Percentiles rank a stretch among this genome's conserved stretches.
phyloP scores from a whole-genome alignment of 176 grass and related monocot species.

The Cenchrus fungigraminus region DNA sequence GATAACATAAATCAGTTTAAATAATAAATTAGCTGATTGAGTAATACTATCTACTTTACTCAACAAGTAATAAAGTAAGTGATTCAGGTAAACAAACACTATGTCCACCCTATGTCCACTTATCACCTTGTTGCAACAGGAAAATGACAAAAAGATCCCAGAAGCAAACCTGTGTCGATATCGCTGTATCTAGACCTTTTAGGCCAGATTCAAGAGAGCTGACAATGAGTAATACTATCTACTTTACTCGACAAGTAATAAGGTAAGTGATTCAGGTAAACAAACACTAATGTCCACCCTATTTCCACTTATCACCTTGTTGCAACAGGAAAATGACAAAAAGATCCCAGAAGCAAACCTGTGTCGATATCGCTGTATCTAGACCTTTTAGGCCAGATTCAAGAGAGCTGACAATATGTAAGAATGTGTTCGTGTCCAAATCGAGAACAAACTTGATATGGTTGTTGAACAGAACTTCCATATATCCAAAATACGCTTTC shows the following conservation, averaged over 20 bases:
- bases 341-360: constrained; percentile 53
- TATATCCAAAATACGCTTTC: constrained; percentile 93
- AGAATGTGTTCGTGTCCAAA: constrained; percentile 89
- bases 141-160: constrained; percentile 25
- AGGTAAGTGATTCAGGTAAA: constrained; percentile 13
- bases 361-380: constrained; percentile 95
- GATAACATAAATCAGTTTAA: constrained; percentile 29
- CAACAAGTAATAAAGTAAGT: not conserved
- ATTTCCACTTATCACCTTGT: not conserved
- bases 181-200: constrained; percentile 95
- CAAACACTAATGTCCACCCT: not conserved
- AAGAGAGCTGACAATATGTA: constrained; percentile 91
- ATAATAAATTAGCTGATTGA: not conserved
- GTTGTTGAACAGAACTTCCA: constrained; percentile 94
- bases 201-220: constrained; percentile 87
- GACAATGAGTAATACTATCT: not conserved
- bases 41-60: not conserved
- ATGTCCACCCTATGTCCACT: not conserved
- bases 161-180: constrained; percentile 84
- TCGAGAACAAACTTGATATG: constrained; percentile 95
- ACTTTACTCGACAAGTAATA: not conserved
- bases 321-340: constrained; percentile 27
- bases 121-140: not conserved
- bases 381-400: constrained; percentile 98
- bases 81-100: constrained; percentile 15